phyloP scores from a whole-genome alignment of 345 rosid genomes.

The Gossypium stocksii region DNA sequence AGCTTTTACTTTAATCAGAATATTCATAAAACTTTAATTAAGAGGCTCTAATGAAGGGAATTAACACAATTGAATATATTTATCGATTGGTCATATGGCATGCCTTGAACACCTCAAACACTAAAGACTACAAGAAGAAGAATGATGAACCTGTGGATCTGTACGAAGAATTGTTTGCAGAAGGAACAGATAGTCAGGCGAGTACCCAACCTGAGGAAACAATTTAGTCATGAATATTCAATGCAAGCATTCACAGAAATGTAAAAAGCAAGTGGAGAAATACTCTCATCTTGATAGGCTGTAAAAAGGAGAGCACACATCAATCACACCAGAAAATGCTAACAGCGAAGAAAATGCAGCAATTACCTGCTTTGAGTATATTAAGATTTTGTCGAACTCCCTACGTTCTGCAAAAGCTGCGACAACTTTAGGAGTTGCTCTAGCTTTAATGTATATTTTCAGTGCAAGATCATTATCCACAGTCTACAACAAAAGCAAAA shows the following conservation, averaged over 20 bases:
- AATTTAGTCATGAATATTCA: constrained; percentile 10
- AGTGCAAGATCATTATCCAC: constrained; percentile 31
- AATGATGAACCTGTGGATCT: constrained; percentile 81
- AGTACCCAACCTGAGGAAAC: constrained; percentile 75
- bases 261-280: constrained; percentile 6
- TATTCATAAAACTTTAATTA: not conserved
- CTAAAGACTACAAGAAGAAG: not conserved
- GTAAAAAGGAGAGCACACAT: not conserved
- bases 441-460: not conserved
- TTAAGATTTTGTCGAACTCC: constrained; percentile 93
- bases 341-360: not conserved
- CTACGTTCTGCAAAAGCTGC: constrained; percentile 98
- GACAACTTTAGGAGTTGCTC: constrained; percentile 40
- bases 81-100: not conserved
- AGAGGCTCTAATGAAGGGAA: not conserved
- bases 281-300: not conserved
- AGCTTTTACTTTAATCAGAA: not conserved
- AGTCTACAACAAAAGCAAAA: constrained; percentile 50
- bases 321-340: not conserved
- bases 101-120: constrained; percentile 16
- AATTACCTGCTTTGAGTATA: constrained; percentile 88
- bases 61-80: not conserved
- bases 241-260: constrained; percentile 4
- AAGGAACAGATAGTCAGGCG: constrained; percentile 96
- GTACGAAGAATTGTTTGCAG: constrained; percentile 97